phyloP scores from a whole-genome alignment of 23 red algal genomes.

The Agarophyton chilense region DNA sequence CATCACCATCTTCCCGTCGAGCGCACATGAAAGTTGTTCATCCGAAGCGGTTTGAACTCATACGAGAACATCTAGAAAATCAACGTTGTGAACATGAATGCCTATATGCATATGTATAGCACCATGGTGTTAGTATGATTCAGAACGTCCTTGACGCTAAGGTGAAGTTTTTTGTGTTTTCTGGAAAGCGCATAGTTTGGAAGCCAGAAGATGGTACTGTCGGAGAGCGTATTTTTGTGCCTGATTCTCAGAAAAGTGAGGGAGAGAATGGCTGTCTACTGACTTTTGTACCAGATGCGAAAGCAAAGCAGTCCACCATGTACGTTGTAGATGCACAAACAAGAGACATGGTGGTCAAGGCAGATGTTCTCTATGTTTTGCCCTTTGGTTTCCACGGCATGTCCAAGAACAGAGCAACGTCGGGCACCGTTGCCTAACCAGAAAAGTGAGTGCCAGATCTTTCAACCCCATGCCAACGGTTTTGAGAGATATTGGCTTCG shows the following conservation, averaged over 20 bases:
- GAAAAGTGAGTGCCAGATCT: no score
- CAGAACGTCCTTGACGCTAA: constrained; percentile 21
- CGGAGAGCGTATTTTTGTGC: constrained; percentile 66
- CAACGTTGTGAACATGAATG: constrained; percentile 31
- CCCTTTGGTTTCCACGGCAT: constrained; percentile 66
- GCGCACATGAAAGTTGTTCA: background rate
- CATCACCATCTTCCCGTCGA: background rate
- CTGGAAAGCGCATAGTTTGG: constrained; percentile 14
- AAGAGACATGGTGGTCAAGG: constrained; percentile 47
- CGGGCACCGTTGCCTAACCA: no score
- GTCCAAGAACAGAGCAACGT: constrained; percentile 25
- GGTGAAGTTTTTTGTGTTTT: constrained; percentile 30
- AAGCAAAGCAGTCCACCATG: constrained; percentile 14
- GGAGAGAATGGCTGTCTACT: constrained; percentile 70
- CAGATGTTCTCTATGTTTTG: constrained; percentile 35
- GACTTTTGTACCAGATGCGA: constrained; percentile 13
- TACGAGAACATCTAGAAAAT: constrained; percentile 19
- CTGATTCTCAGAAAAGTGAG: constrained; percentile 12
- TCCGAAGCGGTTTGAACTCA: constrained; percentile 35
- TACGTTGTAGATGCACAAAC: constrained; percentile 44
- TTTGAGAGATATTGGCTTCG: no score
- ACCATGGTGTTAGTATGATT: constrained; percentile 6
- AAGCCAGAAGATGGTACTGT: background rate
- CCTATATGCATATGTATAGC: no score
- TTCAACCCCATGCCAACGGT: no score